Percentiles rank a stretch among this genome's conserved stretches.
Conservation (phyloP, 441 rosid species). For the Pelargonium citronellum region DNA sequence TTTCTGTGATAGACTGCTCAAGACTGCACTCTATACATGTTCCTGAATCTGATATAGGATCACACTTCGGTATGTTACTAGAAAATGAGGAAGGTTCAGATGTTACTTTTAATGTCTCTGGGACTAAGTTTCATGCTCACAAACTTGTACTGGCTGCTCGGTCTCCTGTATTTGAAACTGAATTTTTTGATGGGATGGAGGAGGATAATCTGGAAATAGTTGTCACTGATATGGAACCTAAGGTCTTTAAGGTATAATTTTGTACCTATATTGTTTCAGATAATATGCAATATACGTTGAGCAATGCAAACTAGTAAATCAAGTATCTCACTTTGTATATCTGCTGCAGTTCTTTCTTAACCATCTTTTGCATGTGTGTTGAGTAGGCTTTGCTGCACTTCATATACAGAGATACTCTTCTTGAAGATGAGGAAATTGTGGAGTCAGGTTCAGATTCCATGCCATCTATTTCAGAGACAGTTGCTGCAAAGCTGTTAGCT, state of each 20-base stretch:
- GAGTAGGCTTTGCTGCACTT: constrained; percentile 80
- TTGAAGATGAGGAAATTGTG: constrained; percentile 65
- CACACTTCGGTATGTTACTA: constrained; percentile 69
- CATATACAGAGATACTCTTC: constrained; percentile 72
- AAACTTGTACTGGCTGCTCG: constrained; percentile 91
- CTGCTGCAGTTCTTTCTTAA: constrained; percentile 9
- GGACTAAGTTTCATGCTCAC: constrained; percentile 71
- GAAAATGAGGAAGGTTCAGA: constrained; percentile 71
- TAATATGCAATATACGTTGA: background rate
- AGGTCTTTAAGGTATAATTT: constrained; percentile 70
- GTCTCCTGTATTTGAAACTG: constrained; percentile 91
- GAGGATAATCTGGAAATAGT: constrained; percentile 55
- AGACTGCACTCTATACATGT: constrained; percentile 58
- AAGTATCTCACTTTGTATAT: constrained; percentile 14
- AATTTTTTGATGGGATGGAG: constrained; percentile 92
- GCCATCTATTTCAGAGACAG: constrained; percentile 37
- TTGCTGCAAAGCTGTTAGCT: constrained; percentile 67
- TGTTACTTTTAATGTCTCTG: constrained; percentile 71
- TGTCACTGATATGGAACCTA: constrained; percentile 81
- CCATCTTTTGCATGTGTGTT: constrained; percentile 8
- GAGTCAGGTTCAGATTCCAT: constrained; percentile 33
- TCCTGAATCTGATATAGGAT: constrained; percentile 70
- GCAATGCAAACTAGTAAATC: constrained; percentile 31
- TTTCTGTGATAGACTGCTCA: constrained; percentile 83
- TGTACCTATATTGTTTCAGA: background rate